Evolutionary conservation across 768 basidiomycete species (phyloP).

Genomic region (Agrocybe praecox): DNA sequence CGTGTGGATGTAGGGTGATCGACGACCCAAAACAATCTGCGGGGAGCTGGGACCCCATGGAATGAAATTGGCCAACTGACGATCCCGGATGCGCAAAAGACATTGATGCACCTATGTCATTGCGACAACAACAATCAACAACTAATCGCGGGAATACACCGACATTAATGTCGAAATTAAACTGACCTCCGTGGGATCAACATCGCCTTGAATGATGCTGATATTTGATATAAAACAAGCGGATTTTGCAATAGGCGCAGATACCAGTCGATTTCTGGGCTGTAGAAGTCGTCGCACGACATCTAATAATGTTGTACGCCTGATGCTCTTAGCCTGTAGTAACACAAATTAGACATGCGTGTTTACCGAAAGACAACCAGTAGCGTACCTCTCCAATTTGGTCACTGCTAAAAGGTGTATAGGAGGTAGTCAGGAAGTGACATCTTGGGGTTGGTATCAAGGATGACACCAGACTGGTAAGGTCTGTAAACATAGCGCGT

Average conservation of each 20-base stretch:
- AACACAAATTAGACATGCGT: not conserved
- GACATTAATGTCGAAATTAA: constrained; percentile 4
- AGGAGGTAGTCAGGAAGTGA: constrained; percentile 98
- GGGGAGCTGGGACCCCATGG: constrained; percentile 99
- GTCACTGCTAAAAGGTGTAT: constrained; percentile 97
- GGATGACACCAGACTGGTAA: constrained; percentile 95
- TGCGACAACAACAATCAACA: not conserved
- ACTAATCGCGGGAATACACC: not conserved
- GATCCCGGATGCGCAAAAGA: constrained; percentile 92
- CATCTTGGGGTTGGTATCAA: constrained; percentile 97
- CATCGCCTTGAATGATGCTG: constrained; percentile 98
- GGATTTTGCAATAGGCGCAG: constrained; percentile 87
- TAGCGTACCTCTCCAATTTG: constrained; percentile 88
- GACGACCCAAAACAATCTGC: constrained; percentile 93
- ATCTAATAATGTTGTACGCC: constrained; percentile 95
- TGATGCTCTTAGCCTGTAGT: constrained; percentile 85
- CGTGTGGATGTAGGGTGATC: constrained; percentile 84
- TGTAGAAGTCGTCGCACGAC: constrained; percentile 98
- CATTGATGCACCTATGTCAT: constrained; percentile 90
- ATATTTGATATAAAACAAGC: constrained; percentile 97
- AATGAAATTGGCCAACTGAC: constrained; percentile 96
- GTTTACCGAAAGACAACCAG: not conserved
- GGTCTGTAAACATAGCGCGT: constrained; percentile 99
- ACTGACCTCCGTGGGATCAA: constrained; percentile 94
- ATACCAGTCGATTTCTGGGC: constrained; percentile 98